Evolutionary conservation across 768 basidiomycete species (phyloP).

Genomic region (Cytidiella melzeri): DNA sequence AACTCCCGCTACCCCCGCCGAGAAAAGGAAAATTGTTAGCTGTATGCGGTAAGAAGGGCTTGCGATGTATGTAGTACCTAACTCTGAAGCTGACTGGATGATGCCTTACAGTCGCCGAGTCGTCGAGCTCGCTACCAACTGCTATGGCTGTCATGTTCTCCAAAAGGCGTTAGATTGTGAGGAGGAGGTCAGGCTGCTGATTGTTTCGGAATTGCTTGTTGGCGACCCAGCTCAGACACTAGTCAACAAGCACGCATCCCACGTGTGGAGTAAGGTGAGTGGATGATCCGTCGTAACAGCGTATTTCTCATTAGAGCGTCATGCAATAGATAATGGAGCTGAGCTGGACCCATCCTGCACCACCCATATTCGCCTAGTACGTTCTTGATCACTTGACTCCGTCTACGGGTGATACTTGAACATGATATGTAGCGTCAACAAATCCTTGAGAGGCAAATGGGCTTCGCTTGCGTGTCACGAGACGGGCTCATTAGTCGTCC

Average conservation of each 20-base stretch:
- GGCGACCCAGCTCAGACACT: slow-evolving; percentile 83
- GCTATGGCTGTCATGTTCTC: slow-evolving; percentile 84
- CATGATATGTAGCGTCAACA: slow-evolving; percentile 72
- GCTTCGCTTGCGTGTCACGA: slow-evolving; percentile 86
- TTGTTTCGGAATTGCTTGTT: slow-evolving; percentile 78
- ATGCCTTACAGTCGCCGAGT: slow-evolving; percentile 55
- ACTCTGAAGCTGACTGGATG: neutral
- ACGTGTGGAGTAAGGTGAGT: slow-evolving; percentile 84
- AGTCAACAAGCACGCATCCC: slow-evolving; percentile 86
- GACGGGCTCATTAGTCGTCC: slow-evolving; percentile 83
- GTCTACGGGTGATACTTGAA: no score
- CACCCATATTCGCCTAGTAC: slow-evolving; percentile 83
- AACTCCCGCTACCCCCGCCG: slow-evolving; percentile 66
- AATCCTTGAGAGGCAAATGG: slow-evolving; percentile 84
- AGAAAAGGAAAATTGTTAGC: slow-evolving; percentile 73
- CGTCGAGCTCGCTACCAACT: slow-evolving; percentile 83
- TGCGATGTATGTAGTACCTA: neutral
- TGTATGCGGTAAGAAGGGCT: slow-evolving; percentile 68
- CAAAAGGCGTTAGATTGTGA: slow-evolving; percentile 90
- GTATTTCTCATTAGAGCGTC: slow-evolving; percentile 8
- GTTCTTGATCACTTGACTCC: slow-evolving; percentile 29
- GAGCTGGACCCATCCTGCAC: slow-evolving; percentile 80
- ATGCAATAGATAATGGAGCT: slow-evolving; percentile 75
- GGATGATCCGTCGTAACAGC: neutral
- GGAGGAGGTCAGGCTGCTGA: slow-evolving; percentile 75